Conservation (phyloP, 371 early-diverging fungal species). For the Syncephalastrum racemosum region DNA sequence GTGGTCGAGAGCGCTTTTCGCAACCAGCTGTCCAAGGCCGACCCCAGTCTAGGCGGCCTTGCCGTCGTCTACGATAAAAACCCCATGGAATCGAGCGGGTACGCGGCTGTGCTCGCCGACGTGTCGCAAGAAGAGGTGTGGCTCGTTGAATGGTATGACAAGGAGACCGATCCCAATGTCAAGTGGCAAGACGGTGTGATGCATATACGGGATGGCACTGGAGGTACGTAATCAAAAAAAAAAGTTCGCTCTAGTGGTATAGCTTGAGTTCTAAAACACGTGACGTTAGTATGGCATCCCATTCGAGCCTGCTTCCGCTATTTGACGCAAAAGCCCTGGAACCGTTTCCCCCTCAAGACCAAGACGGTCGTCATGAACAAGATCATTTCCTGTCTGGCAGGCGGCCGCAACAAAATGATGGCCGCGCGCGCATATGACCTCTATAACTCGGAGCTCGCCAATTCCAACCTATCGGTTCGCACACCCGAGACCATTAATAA, state of each 20-base stretch:
- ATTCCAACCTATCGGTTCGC: conserved; percentile 75
- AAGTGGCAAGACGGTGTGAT: conserved; percentile 82
- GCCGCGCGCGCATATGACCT: conserved; percentile 93
- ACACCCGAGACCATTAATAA: conserved; percentile 91
- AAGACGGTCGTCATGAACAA: conserved; percentile 88
- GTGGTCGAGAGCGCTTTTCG: conserved; percentile 81
- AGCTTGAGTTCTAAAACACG: neutral
- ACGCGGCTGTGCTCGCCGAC: conserved; percentile 88
- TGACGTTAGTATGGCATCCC: conserved; percentile 70
- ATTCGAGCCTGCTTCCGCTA: conserved; percentile 93
- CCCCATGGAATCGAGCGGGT: conserved; percentile 90
- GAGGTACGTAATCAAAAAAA: conserved; percentile 22
- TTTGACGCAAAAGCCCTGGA: conserved; percentile 94
- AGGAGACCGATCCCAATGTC: conserved; percentile 80
- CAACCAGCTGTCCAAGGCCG: conserved; percentile 70
- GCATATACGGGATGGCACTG: conserved; percentile 63
- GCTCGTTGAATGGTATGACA: conserved; percentile 79
- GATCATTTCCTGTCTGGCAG: conserved; percentile 88
- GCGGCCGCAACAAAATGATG: conserved; percentile 96
- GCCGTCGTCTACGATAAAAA: conserved; percentile 93
- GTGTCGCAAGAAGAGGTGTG: conserved; percentile 82
- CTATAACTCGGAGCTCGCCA: conserved; percentile 78
- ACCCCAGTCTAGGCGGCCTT: conserved; percentile 72
- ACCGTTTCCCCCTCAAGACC: conserved; percentile 81
- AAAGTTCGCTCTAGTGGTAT: conserved; percentile 4